These are phyloP conservation scores for Ophiorrhiza pumila DNA, from an alignment of 257 asterid genomes.

Conservation along the genomic window DNA sequence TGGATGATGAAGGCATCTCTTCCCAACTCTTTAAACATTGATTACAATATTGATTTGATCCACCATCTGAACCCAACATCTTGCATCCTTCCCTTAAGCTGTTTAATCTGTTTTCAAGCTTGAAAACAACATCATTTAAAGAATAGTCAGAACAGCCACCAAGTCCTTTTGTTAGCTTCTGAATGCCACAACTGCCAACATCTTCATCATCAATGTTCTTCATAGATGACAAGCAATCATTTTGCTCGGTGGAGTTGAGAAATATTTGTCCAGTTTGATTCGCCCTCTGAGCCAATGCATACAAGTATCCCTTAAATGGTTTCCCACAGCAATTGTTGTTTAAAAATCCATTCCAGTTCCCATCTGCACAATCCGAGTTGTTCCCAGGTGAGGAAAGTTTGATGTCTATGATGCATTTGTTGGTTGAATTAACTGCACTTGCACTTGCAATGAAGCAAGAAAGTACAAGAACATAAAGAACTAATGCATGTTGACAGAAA, in stretches of 20 bases:
- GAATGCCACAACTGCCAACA: slow-evolving; percentile 45
- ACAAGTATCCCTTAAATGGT: slow-evolving; percentile 37
- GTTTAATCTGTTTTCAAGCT: slow-evolving; percentile 31
- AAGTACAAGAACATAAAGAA: slow-evolving; percentile 12
- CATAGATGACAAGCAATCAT: slow-evolving; percentile 30
- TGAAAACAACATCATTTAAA: slow-evolving; percentile 33
- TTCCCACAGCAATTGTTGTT: slow-evolving; percentile 29
- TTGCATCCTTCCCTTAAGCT: slow-evolving; percentile 39
- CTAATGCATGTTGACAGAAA: slow-evolving; percentile 1
- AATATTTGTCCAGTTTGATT: slow-evolving; percentile 46
- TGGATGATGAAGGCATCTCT: slow-evolving; percentile 21
- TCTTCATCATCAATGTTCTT: slow-evolving; percentile 12
- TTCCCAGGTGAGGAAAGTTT: slow-evolving; percentile 30
- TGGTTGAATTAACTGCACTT: slow-evolving; percentile 20
- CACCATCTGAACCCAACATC: slow-evolving; percentile 31
- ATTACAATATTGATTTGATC: slow-evolving; percentile 29
- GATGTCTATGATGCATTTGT: slow-evolving; percentile 37
- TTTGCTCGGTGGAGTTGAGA: slow-evolving; percentile 38
- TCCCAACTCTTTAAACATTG: slow-evolving; percentile 48
- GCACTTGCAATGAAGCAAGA: slow-evolving; percentile 14
- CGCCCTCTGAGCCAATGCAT: slow-evolving; percentile 39
- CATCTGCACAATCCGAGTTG: slow-evolving; percentile 14
- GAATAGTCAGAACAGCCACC: slow-evolving; percentile 65
- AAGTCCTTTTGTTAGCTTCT: slow-evolving; percentile 48
- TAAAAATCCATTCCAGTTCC: slow-evolving; percentile 55